Evolutionary conservation across 164 flowering plant genomes (phyloP).

Genomic region (Vitis labrusca): DNA sequence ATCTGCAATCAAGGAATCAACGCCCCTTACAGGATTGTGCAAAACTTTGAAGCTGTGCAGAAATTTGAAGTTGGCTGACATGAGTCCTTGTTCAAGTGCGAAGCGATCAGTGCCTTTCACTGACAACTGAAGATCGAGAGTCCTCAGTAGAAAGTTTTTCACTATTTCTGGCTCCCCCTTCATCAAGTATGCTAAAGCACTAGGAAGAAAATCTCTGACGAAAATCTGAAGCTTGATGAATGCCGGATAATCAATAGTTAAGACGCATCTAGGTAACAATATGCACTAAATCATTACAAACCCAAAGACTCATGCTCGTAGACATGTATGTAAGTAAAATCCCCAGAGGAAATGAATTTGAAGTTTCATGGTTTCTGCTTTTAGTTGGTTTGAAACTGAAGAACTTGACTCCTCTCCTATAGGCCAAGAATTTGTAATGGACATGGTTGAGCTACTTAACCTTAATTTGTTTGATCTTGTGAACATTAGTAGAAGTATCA

Average conservation of each 20-base stretch:
- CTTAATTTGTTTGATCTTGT: constrained; percentile 1
- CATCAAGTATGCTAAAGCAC: constrained; percentile 30
- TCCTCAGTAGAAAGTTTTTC: constrained; percentile 26
- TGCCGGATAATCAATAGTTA: neutral
- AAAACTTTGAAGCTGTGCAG: constrained; percentile 23
- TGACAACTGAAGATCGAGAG: constrained; percentile 26
- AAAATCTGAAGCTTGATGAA: constrained; percentile 18
- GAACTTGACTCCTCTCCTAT: no score
- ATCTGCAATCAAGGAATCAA: constrained; percentile 28
- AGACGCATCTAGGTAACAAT: neutral
- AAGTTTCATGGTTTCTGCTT: no score
- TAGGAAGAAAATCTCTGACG: constrained; percentile 35
- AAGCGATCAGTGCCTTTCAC: constrained; percentile 28
- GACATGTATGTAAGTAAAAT: no score
- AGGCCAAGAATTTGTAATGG: no score
- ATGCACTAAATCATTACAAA: no score
- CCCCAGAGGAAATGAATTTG: no score
- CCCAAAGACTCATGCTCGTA: no score
- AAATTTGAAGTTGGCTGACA: constrained; percentile 23
- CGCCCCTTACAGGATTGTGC: constrained; percentile 25
- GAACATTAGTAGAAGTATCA: neutral
- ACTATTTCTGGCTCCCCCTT: constrained; percentile 34
- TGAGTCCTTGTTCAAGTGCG: constrained; percentile 26
- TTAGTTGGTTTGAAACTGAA: no score
- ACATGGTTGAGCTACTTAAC: neutral